Conservation (phyloP, 345 rosid species). For the Rubroshorea leprosula region DNA sequence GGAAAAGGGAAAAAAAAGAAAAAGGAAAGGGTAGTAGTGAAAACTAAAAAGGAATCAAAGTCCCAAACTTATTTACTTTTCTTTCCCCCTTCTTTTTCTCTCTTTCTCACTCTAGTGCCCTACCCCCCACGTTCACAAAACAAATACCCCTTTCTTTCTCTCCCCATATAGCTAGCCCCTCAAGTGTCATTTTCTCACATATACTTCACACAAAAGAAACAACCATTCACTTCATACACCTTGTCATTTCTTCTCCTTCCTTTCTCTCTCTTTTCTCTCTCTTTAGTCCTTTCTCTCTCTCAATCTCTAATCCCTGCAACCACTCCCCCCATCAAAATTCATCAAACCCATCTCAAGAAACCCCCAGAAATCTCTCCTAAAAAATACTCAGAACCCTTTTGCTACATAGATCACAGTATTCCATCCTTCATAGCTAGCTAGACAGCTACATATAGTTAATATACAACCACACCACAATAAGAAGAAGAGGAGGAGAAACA, state of each 20-base stretch:
- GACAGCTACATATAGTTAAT: no score
- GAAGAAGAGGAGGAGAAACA: not conserved
- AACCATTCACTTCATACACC: constrained; percentile 53
- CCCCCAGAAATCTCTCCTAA: constrained; percentile 19
- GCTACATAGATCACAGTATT: not conserved
- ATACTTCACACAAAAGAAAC: constrained; percentile 74
- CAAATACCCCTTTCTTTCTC: constrained; percentile 22
- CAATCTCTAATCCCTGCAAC: constrained; percentile 57
- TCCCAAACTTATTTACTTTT: constrained; percentile 15
- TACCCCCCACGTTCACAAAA: constrained; percentile 66
- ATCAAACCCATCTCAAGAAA: constrained; percentile 25
- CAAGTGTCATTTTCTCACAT: constrained; percentile 84
- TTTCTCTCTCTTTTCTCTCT: constrained; percentile 11
- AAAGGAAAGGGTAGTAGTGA: constrained; percentile 9
- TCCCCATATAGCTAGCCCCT: constrained; percentile 18
- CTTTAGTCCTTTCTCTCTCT: constrained; percentile 24
- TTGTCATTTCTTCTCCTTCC: constrained; percentile 32
- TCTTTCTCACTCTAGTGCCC: constrained; percentile 33
- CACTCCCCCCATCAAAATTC: constrained; percentile 27
- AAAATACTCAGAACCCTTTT: constrained; percentile 13
- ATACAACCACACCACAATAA: no score
- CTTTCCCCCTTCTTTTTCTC: constrained; percentile 18
- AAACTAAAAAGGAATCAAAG: constrained; percentile 25
- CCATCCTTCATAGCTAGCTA: no score
- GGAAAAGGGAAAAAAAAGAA: constrained; percentile 10